These are phyloP conservation scores for Phytophthora pini DNA, from an alignment of 352 stramenopile species.

Conservation along the genomic window DNA sequence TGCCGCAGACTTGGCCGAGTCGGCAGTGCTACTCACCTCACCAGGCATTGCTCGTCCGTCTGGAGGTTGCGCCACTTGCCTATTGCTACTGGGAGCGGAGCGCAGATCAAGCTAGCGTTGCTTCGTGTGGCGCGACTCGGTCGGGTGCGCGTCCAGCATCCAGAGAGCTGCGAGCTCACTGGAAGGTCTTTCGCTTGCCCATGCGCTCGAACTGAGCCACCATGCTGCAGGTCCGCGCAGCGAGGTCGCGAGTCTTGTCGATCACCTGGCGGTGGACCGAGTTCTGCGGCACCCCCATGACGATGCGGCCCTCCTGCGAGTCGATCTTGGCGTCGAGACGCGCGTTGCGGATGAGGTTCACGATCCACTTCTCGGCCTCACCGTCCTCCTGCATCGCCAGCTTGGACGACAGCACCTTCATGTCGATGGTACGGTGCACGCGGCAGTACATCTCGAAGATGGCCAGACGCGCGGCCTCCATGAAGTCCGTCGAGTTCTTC, in stretches of 20 bases:
- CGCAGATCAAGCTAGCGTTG: constrained; percentile 13
- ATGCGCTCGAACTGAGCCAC: constrained; percentile 87
- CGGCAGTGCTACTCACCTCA: constrained; percentile 20
- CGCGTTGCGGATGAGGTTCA: constrained; percentile 98
- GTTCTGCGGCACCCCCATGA: constrained; percentile 95
- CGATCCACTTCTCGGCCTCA: constrained; percentile 99
- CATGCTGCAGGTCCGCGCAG: constrained; percentile 92
- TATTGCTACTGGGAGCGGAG: constrained; percentile 17
- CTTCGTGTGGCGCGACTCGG: constrained; percentile 22
- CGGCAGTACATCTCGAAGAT: constrained; percentile 99
- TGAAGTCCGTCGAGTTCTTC: constrained; percentile 97
- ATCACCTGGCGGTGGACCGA: constrained; percentile 98
- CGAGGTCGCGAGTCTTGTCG: constrained; percentile 97
- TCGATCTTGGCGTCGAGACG: constrained; percentile 99
- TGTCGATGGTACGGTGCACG: constrained; percentile 99
- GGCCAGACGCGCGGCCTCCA: constrained; percentile 97
- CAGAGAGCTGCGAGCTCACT: constrained; percentile 44
- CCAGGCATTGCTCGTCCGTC: constrained; percentile 3
- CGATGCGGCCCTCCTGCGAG: constrained; percentile 95
- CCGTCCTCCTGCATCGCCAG: constrained; percentile 95
- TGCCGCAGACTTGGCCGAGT: constrained; percentile 17
- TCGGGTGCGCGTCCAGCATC: constrained; percentile 23
- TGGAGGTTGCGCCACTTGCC: constrained; percentile 12
- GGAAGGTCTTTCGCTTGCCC: constrained; percentile 80
- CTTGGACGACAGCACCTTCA: constrained; percentile 96